Evolutionary conservation across 257 asterid species (phyloP).

Genomic region (Gentiana dahurica): DNA sequence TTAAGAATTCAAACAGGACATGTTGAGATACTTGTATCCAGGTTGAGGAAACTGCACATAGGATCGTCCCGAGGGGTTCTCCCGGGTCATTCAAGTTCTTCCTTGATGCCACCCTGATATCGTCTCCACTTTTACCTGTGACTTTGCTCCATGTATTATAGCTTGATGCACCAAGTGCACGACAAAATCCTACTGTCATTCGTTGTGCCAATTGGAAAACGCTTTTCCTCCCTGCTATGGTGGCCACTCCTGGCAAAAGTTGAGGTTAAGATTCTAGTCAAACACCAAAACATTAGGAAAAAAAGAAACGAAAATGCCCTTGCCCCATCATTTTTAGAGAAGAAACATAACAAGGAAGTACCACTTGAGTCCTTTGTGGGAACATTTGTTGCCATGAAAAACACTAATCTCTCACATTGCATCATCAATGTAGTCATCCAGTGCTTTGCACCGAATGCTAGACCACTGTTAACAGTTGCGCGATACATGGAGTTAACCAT

Average conservation of each 20-base stretch:
- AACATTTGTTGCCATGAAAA: slow-evolving; percentile 76
- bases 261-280: neutral
- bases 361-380: slow-evolving; percentile 76
- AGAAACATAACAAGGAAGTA: slow-evolving; percentile 12
- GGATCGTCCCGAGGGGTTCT: slow-evolving; percentile 73
- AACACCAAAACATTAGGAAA: neutral
- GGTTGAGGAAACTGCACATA: slow-evolving; percentile 56
- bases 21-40: slow-evolving; percentile 74
- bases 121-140: slow-evolving; percentile 53
- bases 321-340: neutral
- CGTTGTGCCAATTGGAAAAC: slow-evolving; percentile 64
- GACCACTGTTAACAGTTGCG: slow-evolving; percentile 57
- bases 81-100: slow-evolving; percentile 57
- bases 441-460: slow-evolving; percentile 80
- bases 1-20: slow-evolving; percentile 52
- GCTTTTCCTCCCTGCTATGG: slow-evolving; percentile 84
- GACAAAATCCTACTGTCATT: slow-evolving; percentile 58
- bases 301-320: neutral
- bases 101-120: slow-evolving; percentile 56
- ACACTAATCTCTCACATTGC: slow-evolving; percentile 63
- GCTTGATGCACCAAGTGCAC: slow-evolving; percentile 67
- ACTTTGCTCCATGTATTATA: slow-evolving; percentile 66
- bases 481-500: slow-evolving; percentile 52
- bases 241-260: slow-evolving; percentile 49
- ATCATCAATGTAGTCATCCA: slow-evolving; percentile 78